Conservation (phyloP, 805 yeast genomes). For the Zygosaccharomyces bisporus region DNA sequence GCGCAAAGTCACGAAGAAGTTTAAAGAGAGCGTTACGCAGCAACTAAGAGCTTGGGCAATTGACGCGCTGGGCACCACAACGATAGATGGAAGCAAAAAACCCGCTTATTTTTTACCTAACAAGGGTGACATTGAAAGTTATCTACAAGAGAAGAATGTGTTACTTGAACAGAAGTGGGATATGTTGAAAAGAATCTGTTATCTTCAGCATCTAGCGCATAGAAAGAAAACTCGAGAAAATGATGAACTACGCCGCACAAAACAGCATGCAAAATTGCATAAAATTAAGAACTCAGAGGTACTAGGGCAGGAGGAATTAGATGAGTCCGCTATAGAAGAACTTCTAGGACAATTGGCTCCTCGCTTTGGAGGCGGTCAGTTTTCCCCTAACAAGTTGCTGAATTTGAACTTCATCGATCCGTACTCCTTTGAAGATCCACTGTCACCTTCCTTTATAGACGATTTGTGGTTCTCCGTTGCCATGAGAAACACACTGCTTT, state of each 20-base stretch:
- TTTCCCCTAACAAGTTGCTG: slow-evolving; percentile 16
- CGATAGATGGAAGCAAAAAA: slow-evolving; percentile 34
- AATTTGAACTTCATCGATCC: slow-evolving; percentile 67
- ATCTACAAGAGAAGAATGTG: slow-evolving; percentile 46
- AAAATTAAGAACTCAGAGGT: slow-evolving; percentile 14
- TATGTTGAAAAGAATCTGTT: slow-evolving; percentile 65
- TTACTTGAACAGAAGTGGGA: slow-evolving; percentile 62
- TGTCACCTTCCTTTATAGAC: slow-evolving; percentile 74
- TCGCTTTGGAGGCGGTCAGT: slow-evolving; percentile 15
- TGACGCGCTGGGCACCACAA: slow-evolving; percentile 37
- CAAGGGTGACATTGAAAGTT: slow-evolving; percentile 51
- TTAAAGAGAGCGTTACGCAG: slow-evolving; percentile 51
- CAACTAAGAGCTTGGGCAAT: slow-evolving; percentile 56
- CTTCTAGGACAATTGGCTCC: slow-evolving; percentile 31
- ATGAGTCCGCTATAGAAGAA: slow-evolving; percentile 31
- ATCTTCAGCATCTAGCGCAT: slow-evolving; percentile 62
- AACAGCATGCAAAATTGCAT: slow-evolving; percentile 15
- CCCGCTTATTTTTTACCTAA: slow-evolving; percentile 48
- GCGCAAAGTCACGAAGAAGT: slow-evolving; percentile 44
- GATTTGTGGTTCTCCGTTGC: slow-evolving; percentile 86
- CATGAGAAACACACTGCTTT: slow-evolving; percentile 73
- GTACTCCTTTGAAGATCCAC: slow-evolving; percentile 81
- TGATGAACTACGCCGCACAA: slow-evolving; percentile 39
- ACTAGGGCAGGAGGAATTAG: slow-evolving; percentile 27
- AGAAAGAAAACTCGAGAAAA: slow-evolving; percentile 40